Conservation (phyloP, 2,329 filamentous ascomycete genomes). For the Xylariaceae sp. region DNA sequence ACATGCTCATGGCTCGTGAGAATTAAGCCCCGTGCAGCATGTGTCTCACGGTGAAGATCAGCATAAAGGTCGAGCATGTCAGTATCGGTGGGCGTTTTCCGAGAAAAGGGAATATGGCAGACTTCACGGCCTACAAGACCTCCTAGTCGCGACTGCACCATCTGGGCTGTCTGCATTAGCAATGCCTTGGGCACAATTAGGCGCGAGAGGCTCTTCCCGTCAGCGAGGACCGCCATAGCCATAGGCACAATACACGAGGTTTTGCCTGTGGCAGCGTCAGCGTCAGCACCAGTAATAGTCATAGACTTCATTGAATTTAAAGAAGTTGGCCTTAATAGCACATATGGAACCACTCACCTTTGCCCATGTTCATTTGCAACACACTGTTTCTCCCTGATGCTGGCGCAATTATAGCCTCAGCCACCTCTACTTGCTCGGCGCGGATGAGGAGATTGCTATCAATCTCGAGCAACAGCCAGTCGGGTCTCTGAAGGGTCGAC, state of each 20-base stretch:
- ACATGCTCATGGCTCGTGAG: slow-evolving; percentile 71
- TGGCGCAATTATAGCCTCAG: slow-evolving; percentile 11
- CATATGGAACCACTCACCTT: neutral
- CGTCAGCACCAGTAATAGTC: slow-evolving; percentile 38
- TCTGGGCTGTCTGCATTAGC: slow-evolving; percentile 62
- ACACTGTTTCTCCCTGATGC: neutral
- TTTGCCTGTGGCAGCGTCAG: slow-evolving; percentile 51
- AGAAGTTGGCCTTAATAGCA: neutral
- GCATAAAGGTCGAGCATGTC: slow-evolving; percentile 45
- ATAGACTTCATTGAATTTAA: neutral
- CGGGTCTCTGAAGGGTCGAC: slow-evolving; percentile 8
- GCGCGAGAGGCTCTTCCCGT: slow-evolving; percentile 53
- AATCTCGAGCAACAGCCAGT: slow-evolving; percentile 22
- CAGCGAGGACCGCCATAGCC: slow-evolving; percentile 51
- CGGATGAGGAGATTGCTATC: slow-evolving; percentile 19
- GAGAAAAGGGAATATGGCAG: slow-evolving; percentile 63
- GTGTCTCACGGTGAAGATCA: slow-evolving; percentile 46
- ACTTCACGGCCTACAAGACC: slow-evolving; percentile 59
- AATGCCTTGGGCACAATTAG: slow-evolving; percentile 63
- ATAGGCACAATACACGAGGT: slow-evolving; percentile 63
- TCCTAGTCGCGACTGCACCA: slow-evolving; percentile 60
- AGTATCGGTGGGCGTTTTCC: slow-evolving; percentile 48
- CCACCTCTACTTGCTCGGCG: slow-evolving; percentile 9
- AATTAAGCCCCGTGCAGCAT: too few species aligned
- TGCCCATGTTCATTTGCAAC: slow-evolving; percentile 24